phyloP scores from a whole-genome alignment of 2,329 filamentous ascomycete genomes.

The Dichotomopilus funicola region DNA sequence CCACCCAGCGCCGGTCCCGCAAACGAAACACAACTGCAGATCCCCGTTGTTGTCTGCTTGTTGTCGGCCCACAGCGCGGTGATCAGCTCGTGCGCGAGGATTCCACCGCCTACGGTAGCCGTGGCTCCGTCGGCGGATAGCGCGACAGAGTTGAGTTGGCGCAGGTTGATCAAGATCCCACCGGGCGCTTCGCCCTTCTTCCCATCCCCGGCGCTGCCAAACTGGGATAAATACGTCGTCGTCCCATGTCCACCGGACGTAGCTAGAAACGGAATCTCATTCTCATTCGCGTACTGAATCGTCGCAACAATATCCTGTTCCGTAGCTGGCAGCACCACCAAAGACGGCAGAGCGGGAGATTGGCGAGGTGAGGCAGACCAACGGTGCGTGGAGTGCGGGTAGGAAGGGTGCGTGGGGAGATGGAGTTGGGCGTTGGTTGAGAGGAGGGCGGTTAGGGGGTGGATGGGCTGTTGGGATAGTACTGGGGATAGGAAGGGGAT shows the following conservation, averaged over 20 bases:
- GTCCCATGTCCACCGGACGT: slow-evolving; percentile 11
- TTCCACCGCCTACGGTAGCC: slow-evolving; percentile 1
- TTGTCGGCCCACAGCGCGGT: slow-evolving; percentile 43
- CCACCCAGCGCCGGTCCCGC: slow-evolving; percentile 34
- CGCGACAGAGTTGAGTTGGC: slow-evolving; percentile 6
- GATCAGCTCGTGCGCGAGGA: slow-evolving; percentile 28
- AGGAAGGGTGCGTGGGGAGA: background rate
- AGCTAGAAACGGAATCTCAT: slow-evolving; percentile 13
- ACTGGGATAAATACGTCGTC: background rate
- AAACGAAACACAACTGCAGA: slow-evolving; percentile 43
- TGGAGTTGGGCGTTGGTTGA: background rate
- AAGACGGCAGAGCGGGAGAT: background rate
- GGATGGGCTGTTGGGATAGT: no score
- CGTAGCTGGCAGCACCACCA: slow-evolving; percentile 8
- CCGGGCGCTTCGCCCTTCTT: background rate
- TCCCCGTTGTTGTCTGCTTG: slow-evolving; percentile 46
- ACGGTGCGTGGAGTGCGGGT: background rate
- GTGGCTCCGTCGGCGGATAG: background rate
- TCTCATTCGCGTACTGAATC: slow-evolving; percentile 13
- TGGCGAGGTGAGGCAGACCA: slow-evolving; percentile 1
- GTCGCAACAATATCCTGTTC: slow-evolving; percentile 5
- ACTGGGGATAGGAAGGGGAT: no score
- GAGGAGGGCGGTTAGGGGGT: background rate
- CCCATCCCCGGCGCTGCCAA: background rate
- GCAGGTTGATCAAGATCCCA: slow-evolving; percentile 13